Percentiles rank a stretch among this genome's conserved stretches.
phyloP scores from a whole-genome alignment of 495 filamentous ascomycete species.

The Gamarada debralockiae region DNA sequence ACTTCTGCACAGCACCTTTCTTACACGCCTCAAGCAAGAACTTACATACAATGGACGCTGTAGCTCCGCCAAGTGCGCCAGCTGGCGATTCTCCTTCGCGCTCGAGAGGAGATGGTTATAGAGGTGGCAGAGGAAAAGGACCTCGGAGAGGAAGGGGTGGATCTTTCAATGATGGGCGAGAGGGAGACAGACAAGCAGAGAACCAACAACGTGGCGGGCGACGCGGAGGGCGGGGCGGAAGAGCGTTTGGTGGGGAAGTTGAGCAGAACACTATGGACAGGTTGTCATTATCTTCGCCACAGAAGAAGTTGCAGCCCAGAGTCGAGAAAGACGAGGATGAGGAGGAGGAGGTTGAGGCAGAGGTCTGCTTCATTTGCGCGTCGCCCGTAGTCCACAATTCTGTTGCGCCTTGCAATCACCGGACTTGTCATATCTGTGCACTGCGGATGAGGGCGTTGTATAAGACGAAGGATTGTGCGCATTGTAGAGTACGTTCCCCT shows the following conservation, averaged over 20 bases:
- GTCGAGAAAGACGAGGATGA: constrained; percentile 4
- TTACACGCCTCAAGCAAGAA: no score
- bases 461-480: constrained; percentile 90
- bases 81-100: background rate
- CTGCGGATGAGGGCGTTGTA: constrained; percentile 87
- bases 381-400: constrained; percentile 79
- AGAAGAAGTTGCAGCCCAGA: background rate
- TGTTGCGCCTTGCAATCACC: constrained; percentile 89
- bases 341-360: constrained; percentile 60
- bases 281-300: background rate
- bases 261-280: no score
- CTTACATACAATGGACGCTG: no score
- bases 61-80: background rate
- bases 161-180: background rate
- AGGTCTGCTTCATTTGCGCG: constrained; percentile 96
- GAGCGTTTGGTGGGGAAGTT: background rate
- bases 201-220: background rate
- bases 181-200: background rate
- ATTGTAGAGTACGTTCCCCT: constrained; percentile 70
- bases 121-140: constrained; percentile 12
- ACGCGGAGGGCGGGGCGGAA: constrained; percentile 13
- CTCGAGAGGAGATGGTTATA: constrained; percentile 26
- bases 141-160: background rate
- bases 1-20: no score
- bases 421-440: constrained; percentile 93